Evolutionary conservation across 345 rosid genomes (phyloP), one percentile per base, ranked within the genome.

Genomic region (Diplotaxis tenuifolia): DNA sequence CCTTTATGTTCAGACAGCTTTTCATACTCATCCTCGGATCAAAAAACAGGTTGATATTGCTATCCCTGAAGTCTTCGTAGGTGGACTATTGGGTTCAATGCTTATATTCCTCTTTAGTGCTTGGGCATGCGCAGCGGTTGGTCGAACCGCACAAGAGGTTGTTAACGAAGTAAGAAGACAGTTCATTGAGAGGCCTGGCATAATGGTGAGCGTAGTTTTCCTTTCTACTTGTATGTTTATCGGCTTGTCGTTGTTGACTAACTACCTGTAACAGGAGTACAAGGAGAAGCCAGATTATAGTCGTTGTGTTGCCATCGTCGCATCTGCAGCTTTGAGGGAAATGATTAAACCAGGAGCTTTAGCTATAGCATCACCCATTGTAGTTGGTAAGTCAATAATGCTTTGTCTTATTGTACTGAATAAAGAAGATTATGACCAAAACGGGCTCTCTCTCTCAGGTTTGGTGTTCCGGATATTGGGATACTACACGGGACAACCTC

Each of bases 101-200:
- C 98, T 92, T 76, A 95, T 95, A 62, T 95, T 79, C 84, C 81
- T 95, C 69, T 92, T 95, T 71, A 95, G 97, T 81, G 96, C 89
- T 70, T 92, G 94, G 96, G 96, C 97, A 55, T 95, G 99, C 68
- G 80, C 98, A 29, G 98, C 98, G 38, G 98, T 95, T 69, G 98
- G 99, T 67, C 86, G 89, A 81, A 96, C 98, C 79, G 99, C 99
- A 38, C 99, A 96, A 82, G 99, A 96, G 87, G 99, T 96, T 77
- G 99, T 92, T 59, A 87, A 91, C 64, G 99, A 95, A 92, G 98
- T 95, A 62, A 86, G 99, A 84, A 84, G 98, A 80, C 99, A 95
- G 64, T 95, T 95, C 81, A 88, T 95, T 69, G 98, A 92, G 86
- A 86, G 98, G 82, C 99, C 99, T 65, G 98, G 99, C 69, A 95